Evolutionary conservation across 805 yeast genomes (phyloP), one percentile per base, ranked within the genome.

Genomic region (Candida peoriensis): DNA sequence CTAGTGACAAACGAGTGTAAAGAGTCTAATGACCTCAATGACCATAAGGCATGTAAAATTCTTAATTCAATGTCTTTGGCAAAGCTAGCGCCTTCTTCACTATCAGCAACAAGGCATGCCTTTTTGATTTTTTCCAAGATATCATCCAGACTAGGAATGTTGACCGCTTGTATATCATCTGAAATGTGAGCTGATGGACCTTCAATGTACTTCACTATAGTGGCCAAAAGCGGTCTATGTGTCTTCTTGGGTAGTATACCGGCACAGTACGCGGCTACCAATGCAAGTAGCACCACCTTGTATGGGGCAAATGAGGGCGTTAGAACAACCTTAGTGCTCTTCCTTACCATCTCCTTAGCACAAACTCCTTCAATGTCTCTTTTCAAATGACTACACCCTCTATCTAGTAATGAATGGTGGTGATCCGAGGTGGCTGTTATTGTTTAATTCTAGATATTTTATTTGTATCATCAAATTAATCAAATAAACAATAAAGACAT

Each of bases 241-340:
- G 61, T 52, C 15, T 50, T 44, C 12, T 54, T 43, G 5, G 76
- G 76, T 2, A 71, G 42, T 12, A 52, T 51, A 8, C 62, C 62
- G 10, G 62, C 50, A 30, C 76, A 62, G 44, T 73, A 72, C 0
- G 70, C 68, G 12, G 64, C 64, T 5, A 77, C 62, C 11, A 79
- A 47, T 3, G 69, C 55, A 8, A 77, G 46, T 1, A 77, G 44
- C 2, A 78, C 72, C 0, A 79, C 55, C 43, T 74, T 76, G 37
- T 73, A 68, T 1, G 84, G 77, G 6, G 81, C 70, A 19, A 78
- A 43, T 1, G 61, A 48, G 3, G 68, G 63, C 2, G 71, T 61
- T 16, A 69, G 42, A 3, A 45, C 42, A 11, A 49, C 47, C 7
- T 34, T 40, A 9, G 33, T 28, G 11, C 34, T 30, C 2, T 19